Percentiles rank a stretch among this genome's conserved stretches.
Conservation (phyloP, 768 basidiomycete genomes). For the Leccinum variicolor region DNA sequence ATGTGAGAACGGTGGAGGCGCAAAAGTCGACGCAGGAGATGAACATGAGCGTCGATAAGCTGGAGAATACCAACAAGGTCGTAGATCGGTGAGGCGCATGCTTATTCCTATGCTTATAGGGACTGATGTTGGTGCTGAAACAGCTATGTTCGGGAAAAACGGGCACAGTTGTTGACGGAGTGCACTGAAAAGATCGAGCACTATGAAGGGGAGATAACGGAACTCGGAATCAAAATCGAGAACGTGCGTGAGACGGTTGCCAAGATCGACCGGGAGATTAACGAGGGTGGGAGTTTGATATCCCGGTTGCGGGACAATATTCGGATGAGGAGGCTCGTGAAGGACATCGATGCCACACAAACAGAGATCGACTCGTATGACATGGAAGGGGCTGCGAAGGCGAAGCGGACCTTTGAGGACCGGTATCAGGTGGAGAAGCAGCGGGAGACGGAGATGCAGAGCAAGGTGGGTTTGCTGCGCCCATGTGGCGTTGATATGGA, state of each 20-base stretch:
- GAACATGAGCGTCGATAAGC: conserved; percentile 58
- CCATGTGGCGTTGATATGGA: neutral
- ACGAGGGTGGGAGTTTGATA: conserved; percentile 64
- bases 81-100: conserved; percentile 53
- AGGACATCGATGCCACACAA: conserved; percentile 65
- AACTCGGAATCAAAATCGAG: conserved; percentile 40
- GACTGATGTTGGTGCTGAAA: neutral
- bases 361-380: conserved; percentile 72
- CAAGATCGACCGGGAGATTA: conserved; percentile 73
- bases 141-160: conserved; percentile 75
- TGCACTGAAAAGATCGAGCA: conserved; percentile 52
- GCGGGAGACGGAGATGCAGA: conserved; percentile 68
- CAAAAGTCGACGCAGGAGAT: conserved; percentile 61
- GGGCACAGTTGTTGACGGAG: conserved; percentile 56
- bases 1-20: conserved; percentile 46
- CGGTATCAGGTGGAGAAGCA: conserved; percentile 71
- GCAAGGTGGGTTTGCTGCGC: conserved; percentile 45
- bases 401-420: conserved; percentile 79
- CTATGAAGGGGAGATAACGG: conserved; percentile 43
- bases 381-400: conserved; percentile 82
- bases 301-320: conserved; percentile 82
- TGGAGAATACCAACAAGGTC: conserved; percentile 55
- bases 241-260: conserved; percentile 43
- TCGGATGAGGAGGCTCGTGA: conserved; percentile 63
- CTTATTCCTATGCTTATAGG: neutral